Base-by-base conservation (phyloP, 805 yeast species). In the Yarrowia sp. region DNA sequence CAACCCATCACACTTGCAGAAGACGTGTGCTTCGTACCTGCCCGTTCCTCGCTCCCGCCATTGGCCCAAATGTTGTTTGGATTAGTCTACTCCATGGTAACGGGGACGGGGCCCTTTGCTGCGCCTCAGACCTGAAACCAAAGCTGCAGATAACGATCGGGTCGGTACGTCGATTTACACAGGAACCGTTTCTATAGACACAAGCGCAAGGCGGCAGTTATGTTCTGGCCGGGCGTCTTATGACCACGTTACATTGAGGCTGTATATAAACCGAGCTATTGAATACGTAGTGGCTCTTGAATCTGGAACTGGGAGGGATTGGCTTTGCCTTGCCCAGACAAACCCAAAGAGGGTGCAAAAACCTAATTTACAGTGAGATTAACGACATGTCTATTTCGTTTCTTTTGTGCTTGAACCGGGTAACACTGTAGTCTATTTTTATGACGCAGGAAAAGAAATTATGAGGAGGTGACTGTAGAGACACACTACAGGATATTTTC, bases 41-140 rank as follows among this genome's bases (percentile, higher is more conserved):
- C 55, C 55, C 33, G 31, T 35, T 35, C 7, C 41, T 35, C 18
- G 55, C 55, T 48, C 41, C 55, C 55, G 55, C 13, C 41, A 48
- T 48, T 48, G 55, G 55, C 55, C n/a, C 55, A 35, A 48, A 48
- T 48, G 17, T 31, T 48, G 41, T 35, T 48, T 17, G 15, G 55
- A 13, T 48, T 48, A 48, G 55, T 18, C 55, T 17, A 33, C 39
- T 22, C 53, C 15, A 28, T 36, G 32, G 53, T 7, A 10, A 17
- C 28, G 28, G 53, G 38, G 39, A 47, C n/a, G 50, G 50, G 22
- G 22, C 39, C 15, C 8, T 17, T 11, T 48, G 55, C 55, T 48
- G 55, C 55, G 55, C 55, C 55, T 48, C 55, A 17, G 31, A 48
- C 35, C 55, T 48, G 55, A 48, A 48, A 48, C 55, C 55, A 33